Base-by-base conservation (phyloP, 495 filamentous ascomycete species). In the Lineolata rhizophorae region DNA sequence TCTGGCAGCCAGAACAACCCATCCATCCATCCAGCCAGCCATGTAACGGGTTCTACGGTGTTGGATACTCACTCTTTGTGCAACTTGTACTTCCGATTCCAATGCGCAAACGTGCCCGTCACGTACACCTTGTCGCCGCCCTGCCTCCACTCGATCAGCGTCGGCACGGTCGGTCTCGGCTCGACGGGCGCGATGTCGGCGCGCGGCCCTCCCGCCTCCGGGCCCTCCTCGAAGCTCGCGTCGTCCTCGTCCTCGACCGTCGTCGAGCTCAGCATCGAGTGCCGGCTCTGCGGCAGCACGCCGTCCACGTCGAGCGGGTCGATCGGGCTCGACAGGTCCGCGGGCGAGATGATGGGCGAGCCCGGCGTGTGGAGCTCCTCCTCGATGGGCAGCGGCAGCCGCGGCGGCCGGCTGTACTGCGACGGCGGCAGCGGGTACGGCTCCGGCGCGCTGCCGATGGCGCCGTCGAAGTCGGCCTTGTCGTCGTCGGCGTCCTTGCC, bases 21-120 rank as follows among this genome's bases (percentile, higher is more conserved):
- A n/a, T n/a, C n/a, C n/a, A n/a, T n/a, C n/a, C n/a, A n/a, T n/a
- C n/a, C n/a, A n/a, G n/a, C n/a, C n/a, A n/a, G n/a, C n/a, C n/a
- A n/a, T n/a, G n/a, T n/a, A n/a, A n/a, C n/a, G n/a, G n/a, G n/a
- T n/a, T n/a, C n/a, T n/a, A n/a, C 4, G 27, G 8, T 16, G 21
- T 25, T 14, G 15, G 9, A 20, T 14, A 66, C 72, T 63, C 63
- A 93, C 84, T 72, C 71, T 60, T 65, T 73, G 49, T 79, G 70
- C 47, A 97, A 56, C 31, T 72, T 68, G 42, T 75, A 84, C 50
- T 94, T 94, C 53, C 77, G 72, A 49, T 81, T 78, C 87, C 87
- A 97, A 44, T 78, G 72, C 35, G 84, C 84, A 46, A 94, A 93
- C 13, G 90, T 95, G 38, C 87, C 87, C 1, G 90, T 95, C 22